Base-by-base conservation (phyloP, 164 flowering plant genomes). In the Vitis labrusca region DNA sequence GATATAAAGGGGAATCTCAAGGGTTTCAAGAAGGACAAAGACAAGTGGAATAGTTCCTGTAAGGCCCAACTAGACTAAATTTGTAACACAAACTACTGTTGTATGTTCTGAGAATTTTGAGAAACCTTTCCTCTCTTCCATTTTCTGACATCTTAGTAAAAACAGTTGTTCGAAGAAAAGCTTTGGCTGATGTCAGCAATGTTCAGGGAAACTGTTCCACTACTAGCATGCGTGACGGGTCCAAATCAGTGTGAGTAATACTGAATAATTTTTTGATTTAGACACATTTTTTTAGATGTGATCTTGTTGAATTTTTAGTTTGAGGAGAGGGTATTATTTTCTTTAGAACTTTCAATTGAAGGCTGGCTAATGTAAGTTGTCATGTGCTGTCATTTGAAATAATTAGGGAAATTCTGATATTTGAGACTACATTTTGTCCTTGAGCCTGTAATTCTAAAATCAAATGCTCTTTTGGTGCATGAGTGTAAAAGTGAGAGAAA, bases 111-210 rank as follows among this genome's bases (percentile, higher is more conserved):
- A n/a, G 11, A 47, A 16, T 27, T n/a, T 9, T 64, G 19, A 50
- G 44, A n/a, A 9, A 19, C 23, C 27, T 17, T 32, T 66, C 16
- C 73, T 50, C 9, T 56, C 47, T 51, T 15, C 8, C 17, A 13
- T 64, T 59, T 65, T 50, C 44, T 37, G 44, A 37, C 44, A 6
- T 37, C 44, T 59, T 67, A 84, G 89, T 65, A 9, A 73, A 79
- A 65, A 6, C 55, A 44, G 81, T 79, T 51, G 76, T 72, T 63
- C 71, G 80, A 77, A 78, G 91, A 78, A 87, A 79, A 70, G 87
- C 80, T n/a, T 66, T 89, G 73, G 88, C 83, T 23, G 93, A 91
- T 77, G 78, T 89, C 23, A 84, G 92, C 80, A 89, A 91, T 78
- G 60, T 74, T 3, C 77, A 60, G 63, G 61, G 70, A 52, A 63